Evolutionary conservation across 2,329 filamentous ascomycete species (phyloP), one percentile per base, ranked within the genome.

Genomic region (Botrytis hyacinthi): DNA sequence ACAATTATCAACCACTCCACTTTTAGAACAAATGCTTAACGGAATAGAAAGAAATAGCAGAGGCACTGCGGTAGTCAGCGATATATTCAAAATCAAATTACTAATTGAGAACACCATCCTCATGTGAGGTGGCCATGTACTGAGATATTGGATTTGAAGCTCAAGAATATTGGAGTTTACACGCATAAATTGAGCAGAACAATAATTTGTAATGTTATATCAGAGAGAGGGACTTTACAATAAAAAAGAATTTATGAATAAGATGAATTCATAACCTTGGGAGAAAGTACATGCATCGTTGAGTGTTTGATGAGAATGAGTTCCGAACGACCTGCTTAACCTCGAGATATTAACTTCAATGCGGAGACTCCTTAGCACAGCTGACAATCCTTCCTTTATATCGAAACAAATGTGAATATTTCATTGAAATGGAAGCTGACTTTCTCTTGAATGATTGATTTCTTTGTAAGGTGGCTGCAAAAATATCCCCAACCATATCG

Each of bases 11-110:
- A 18, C 6, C n/a, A 18, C 14, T 18, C 51, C 51, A 57, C n/a
- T 57, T 32, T 16, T 7, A 57, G 4, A 9, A 18, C 0, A 54
- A 4, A 29, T 18, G 2, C n/a, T 32, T n/a, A 18, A 29, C 3
- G 0, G 1, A 0, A 18, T 57, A 0, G 29, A 20, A 54, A 29
- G 8, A 29, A 18, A 18, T 9, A 57, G 14, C 16, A 9, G n/a
- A 57, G 14, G 3, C 18, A 32, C n/a, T 29, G n/a, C 8, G n/a
- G 14, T 29, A 57, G 51, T 57, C 51, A 57, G 14, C 6, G 14
- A 57, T 4, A 9, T 57, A 18, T 18, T 29, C 29, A 29, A 57
- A 57, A 1, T 29, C n/a, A 29, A 2, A 9, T 8, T 32, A 12
- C 16, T 18, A 18, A 1, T 29, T 29, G 16, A 1, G 1, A 18